Evolutionary conservation across 306 rosid species (phyloP).

Genomic region (Rubus idaeus): DNA sequence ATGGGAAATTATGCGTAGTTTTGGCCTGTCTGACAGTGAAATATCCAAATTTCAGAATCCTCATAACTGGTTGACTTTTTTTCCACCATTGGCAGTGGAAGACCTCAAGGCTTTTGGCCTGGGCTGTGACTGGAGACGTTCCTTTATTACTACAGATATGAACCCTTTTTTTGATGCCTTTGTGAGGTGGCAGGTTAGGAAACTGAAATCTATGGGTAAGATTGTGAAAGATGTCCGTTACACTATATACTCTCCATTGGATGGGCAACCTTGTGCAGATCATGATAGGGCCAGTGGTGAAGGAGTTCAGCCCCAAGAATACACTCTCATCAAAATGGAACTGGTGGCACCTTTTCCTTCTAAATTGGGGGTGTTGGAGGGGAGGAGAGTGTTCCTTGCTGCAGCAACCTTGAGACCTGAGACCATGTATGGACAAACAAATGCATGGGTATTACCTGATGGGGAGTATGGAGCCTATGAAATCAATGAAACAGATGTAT

Average conservation of each 20-base stretch:
- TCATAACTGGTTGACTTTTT: constrained; percentile 74
- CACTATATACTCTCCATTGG: constrained; percentile 74
- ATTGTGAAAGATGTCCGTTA: constrained; percentile 91
- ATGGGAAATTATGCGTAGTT: constrained; percentile 94
- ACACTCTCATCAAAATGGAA: constrained; percentile 90
- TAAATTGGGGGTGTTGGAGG: constrained; percentile 64
- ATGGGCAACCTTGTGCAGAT: constrained; percentile 98
- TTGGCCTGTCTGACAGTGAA: constrained; percentile 73
- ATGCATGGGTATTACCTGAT: constrained; percentile 95
- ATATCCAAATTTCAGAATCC: constrained; percentile 76
- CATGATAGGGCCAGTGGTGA: constrained; percentile 95
- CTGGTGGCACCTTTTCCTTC: constrained; percentile 63
- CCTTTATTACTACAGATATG: no score
- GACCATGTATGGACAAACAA: constrained; percentile 98
- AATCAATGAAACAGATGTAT: constrained; percentile 73
- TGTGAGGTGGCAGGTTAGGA: constrained; percentile 94
- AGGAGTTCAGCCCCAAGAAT: constrained; percentile 97
- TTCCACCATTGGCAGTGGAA: constrained; percentile 84
- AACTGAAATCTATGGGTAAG: constrained; percentile 76
- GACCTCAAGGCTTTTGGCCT: constrained; percentile 92
- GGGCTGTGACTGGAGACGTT: constrained; percentile 3
- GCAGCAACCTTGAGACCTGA: constrained; percentile 88
- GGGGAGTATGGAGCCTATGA: constrained; percentile 93
- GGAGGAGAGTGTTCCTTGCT: constrained; percentile 72
- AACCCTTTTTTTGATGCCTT: constrained; percentile 46